Evolutionary conservation across 371 early-diverging fungal species (phyloP).

Genomic region (Mortierella polycephala): DNA sequence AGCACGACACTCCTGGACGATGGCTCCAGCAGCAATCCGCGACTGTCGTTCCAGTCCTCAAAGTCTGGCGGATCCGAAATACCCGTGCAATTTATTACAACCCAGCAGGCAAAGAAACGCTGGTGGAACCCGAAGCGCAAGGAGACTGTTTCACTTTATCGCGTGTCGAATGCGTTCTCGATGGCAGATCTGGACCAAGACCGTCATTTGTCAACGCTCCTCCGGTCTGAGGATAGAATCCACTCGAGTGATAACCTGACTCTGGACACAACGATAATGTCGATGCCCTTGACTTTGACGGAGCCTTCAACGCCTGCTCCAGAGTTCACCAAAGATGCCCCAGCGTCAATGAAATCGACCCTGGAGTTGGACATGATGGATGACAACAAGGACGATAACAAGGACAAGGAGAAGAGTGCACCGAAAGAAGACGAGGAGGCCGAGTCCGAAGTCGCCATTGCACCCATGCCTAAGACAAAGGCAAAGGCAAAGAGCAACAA

Average conservation of each 20-base stretch:
- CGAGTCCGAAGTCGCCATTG: conserved; percentile 3
- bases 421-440: neutral
- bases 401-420: neutral
- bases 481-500: conserved; percentile 40
- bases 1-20: conserved; percentile 44
- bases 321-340: conserved; percentile 23
- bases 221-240: conserved; percentile 13
- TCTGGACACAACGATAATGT: conserved; percentile 14
- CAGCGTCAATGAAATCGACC: conserved; percentile 5
- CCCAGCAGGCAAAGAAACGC: conserved; percentile 26
- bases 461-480: conserved; percentile 33
- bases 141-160: conserved; percentile 37
- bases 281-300: conserved; percentile 24
- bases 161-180: conserved; percentile 30
- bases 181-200: conserved; percentile 44
- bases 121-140: conserved; percentile 50
- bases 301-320: conserved; percentile 25
- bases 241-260: conserved; percentile 35
- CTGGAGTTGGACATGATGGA: neutral
- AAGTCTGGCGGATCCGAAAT: conserved; percentile 44
- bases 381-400: neutral
- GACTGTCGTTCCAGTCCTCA: conserved; percentile 49
- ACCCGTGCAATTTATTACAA: conserved; percentile 8
- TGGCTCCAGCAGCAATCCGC: conserved; percentile 4
- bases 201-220: conserved; percentile 23